Base-by-base conservation (phyloP, 2,329 filamentous ascomycete genomes). In the Nigrospora sphaerica region DNA sequence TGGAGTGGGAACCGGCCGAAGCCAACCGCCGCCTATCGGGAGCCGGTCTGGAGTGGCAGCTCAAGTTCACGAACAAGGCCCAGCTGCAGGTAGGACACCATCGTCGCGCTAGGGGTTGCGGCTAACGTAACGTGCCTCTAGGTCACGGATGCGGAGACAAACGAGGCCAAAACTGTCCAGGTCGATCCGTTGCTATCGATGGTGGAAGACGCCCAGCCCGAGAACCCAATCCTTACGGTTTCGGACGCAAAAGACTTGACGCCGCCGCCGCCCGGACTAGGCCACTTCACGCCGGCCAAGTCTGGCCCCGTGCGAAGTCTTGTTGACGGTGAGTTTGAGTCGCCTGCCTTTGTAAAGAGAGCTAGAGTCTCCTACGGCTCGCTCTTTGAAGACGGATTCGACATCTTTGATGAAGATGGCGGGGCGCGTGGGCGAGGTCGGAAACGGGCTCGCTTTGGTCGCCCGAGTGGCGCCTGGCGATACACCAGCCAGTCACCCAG, bases 311-410 rank as follows among this genome's bases (percentile, higher is more conserved):
- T 69, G 6, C 50, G 63, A 17, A 58, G 58, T 3, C 54, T 69
- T 39, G 69, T 69, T 10, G 56, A 69, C 39, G 67, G 72, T 16
- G 78, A 85, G 54, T 93, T 82, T 68, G 72, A 78, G 5, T 95
- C 89, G 3, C 90, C 90, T 1, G 87, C 88, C 0, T 95, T 95
- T 54, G 67, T 88, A 17, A 91, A 86, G 62, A 76, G 85, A 45
- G 76, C 80, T 13, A 75, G 85, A 46, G 69, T 85, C 4, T 90
- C 86, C 0, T 85, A 85, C 46, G 83, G 83, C 1, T 79, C 81
- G 1, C 65, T 85, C 1, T 80, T 85, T 43, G 80, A 86, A 52
- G 75, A 75, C 5, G 74, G 74, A 2, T 75, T 81, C 51, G 83
- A 90, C 55, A 77, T 82, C 4, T 84, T 92, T 13, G 83, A 88